phyloP scores from a whole-genome alignment of 1,284 basidiomycete species.

The Gomphus bonarii region DNA sequence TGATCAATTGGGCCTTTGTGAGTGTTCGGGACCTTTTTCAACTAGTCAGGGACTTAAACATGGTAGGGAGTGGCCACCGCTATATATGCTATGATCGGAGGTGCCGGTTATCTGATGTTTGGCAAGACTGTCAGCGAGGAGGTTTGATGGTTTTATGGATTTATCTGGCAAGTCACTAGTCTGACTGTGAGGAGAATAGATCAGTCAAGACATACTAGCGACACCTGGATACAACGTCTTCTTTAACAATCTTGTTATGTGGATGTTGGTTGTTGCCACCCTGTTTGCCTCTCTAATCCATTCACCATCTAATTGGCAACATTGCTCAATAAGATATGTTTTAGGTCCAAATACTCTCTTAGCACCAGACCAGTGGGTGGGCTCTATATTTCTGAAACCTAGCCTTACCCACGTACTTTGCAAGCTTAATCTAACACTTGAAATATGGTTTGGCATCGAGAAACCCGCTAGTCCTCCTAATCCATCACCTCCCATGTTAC shows the following conservation, averaged over 20 bases:
- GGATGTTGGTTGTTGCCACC: constrained; percentile 86
- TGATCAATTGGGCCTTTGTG: constrained; percentile 82
- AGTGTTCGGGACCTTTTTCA: constrained; percentile 18
- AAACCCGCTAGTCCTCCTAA: constrained; percentile 22
- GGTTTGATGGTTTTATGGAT: constrained; percentile 31
- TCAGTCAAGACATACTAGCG: constrained; percentile 76
- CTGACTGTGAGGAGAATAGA: constrained; percentile 31
- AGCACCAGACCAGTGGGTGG: constrained; percentile 68
- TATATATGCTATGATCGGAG: constrained; percentile 71
- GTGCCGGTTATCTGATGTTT: constrained; percentile 89
- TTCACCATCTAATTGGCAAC: not conserved
- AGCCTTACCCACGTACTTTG: not conserved
- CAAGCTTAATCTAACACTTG: constrained; percentile 71
- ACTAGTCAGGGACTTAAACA: constrained; percentile 10
- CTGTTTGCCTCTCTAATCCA: constrained; percentile 36
- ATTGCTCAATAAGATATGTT: constrained; percentile 13
- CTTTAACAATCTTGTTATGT: constrained; percentile 73
- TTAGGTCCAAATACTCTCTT: constrained; percentile 80
- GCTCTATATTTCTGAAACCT: not conserved
- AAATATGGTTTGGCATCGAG: constrained; percentile 64
- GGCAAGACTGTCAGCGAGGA: constrained; percentile 76
- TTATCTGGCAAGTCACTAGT: not conserved
- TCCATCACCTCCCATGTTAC: constrained; percentile 22
- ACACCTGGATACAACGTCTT: constrained; percentile 66
- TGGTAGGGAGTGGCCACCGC: constrained; percentile 62